These are phyloP conservation scores for Rhizopus delemar DNA, from an alignment of 371 early-diverging fungal species.

Conservation along the genomic window DNA sequence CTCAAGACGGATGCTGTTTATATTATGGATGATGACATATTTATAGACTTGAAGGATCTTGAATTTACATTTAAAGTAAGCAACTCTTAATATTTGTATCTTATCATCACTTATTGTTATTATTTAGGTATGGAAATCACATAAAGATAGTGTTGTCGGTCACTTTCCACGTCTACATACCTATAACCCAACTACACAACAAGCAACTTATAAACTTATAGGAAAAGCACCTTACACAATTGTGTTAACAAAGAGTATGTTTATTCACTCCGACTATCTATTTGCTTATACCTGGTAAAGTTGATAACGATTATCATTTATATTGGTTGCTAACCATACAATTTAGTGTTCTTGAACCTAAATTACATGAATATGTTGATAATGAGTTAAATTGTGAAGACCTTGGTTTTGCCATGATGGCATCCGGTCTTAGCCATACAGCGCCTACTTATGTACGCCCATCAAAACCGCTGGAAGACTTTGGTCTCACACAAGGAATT, in stretches of 20 bases:
- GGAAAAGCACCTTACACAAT: constrained; percentile 34
- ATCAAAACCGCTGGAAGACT: constrained; percentile 28
- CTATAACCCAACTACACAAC: constrained; percentile 23
- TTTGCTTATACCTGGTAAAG: constrained; percentile 48
- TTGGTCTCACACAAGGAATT: constrained; percentile 40
- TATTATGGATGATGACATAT: constrained; percentile 50
- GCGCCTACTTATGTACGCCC: constrained; percentile 30
- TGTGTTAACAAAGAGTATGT: constrained; percentile 54
- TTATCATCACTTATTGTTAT: neutral
- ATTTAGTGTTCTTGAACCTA: constrained; percentile 34
- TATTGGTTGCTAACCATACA: neutral
- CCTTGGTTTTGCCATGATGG: constrained; percentile 49
- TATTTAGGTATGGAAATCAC: constrained; percentile 29
- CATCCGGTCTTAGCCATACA: constrained; percentile 34
- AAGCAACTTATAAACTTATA: constrained; percentile 26
- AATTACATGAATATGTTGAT: constrained; percentile 41
- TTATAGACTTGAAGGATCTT: constrained; percentile 34
- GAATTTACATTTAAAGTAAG: constrained; percentile 40
- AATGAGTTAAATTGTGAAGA: constrained; percentile 48
- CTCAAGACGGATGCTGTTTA: constrained; percentile 43
- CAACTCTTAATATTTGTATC: neutral
- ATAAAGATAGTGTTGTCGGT: constrained; percentile 41
- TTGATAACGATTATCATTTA: neutral
- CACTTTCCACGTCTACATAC: constrained; percentile 48
- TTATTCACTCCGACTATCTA: constrained; percentile 45